These are phyloP conservation scores for Coriolopsis trogii DNA, from an alignment of 1,284 basidiomycete genomes.

Conservation along the genomic window DNA sequence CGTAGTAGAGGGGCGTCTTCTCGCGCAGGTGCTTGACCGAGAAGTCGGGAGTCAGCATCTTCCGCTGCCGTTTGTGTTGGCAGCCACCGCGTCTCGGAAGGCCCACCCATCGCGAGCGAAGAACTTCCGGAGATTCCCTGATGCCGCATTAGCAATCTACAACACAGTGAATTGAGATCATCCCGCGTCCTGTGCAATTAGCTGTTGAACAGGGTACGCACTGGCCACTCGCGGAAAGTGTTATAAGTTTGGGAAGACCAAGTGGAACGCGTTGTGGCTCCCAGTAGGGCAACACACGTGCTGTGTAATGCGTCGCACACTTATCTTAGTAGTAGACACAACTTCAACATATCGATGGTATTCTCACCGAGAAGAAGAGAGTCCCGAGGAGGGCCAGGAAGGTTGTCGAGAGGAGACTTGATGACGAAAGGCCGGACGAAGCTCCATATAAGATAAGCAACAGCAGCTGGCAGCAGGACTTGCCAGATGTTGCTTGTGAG, in stretches of 20 bases:
- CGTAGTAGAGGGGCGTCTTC: constrained; percentile 19
- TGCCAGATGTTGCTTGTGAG: constrained; percentile 8
- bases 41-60: constrained; percentile 27
- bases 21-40: constrained; percentile 23
- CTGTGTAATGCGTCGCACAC: no score
- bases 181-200: no score
- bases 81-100: constrained; percentile 23
- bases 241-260: no score
- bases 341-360: no score
- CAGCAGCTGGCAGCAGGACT: constrained; percentile 4
- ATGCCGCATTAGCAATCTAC: no score
- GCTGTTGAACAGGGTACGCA: no score
- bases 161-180: no score
- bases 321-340: no score
- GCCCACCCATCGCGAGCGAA: constrained; percentile 16
- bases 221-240: no score
- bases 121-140: constrained; percentile 18
- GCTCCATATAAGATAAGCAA: constrained; percentile 13
- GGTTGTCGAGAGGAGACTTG: constrained; percentile 13
- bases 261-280: no score
- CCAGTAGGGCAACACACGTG: no score
- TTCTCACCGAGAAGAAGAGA: constrained; percentile 12
- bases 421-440: constrained; percentile 10
- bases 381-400: constrained; percentile 15
- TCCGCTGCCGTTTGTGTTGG: constrained; percentile 24